Evolutionary conservation across 2,329 filamentous ascomycete genomes (phyloP).

Genomic region (Monilinia aucupariae): DNA sequence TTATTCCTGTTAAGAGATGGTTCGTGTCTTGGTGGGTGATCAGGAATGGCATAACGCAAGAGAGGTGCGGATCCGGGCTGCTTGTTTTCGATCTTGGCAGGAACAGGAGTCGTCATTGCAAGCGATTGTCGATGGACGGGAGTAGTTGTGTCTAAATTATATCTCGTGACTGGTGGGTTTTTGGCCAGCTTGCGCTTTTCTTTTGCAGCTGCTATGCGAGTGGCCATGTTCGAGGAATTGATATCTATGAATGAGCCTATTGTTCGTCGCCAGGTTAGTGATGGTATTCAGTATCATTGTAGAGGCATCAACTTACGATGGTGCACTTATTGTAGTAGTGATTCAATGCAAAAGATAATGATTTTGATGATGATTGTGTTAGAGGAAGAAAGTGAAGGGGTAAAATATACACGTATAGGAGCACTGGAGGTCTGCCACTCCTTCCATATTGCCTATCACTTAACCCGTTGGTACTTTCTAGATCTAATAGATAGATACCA

Average conservation of each 20-base stretch:
- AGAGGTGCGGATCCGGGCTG: not conserved
- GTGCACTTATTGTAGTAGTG: conserved; percentile 20
- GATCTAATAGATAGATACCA: not conserved
- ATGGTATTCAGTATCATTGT: not conserved
- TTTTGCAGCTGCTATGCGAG: not conserved
- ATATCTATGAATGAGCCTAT: conserved; percentile 12
- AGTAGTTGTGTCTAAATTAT: conserved; percentile 11
- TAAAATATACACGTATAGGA: not conserved
- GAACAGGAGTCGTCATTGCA: not conserved
- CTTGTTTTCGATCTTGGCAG: not conserved
- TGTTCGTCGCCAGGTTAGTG: not conserved
- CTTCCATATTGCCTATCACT: conserved; percentile 6
- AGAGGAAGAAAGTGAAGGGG: not conserved
- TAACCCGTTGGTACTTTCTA: not conserved
- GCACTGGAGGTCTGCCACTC: not conserved
- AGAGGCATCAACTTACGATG: conserved; percentile 17
- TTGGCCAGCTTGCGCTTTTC: conserved; percentile 6
- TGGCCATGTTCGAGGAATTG: not conserved
- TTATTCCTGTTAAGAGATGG: conserved; percentile 7
- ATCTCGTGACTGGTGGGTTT: conserved; percentile 3
- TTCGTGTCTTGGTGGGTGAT: conserved; percentile 6
- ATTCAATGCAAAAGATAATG: conserved; percentile 19
- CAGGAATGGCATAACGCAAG: conserved; percentile 6
- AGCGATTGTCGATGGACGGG: conserved; percentile 14
- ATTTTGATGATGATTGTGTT: conserved; percentile 10